Conservation (phyloP, 2,329 filamentous ascomycete species). For the Venturia pyrina region DNA sequence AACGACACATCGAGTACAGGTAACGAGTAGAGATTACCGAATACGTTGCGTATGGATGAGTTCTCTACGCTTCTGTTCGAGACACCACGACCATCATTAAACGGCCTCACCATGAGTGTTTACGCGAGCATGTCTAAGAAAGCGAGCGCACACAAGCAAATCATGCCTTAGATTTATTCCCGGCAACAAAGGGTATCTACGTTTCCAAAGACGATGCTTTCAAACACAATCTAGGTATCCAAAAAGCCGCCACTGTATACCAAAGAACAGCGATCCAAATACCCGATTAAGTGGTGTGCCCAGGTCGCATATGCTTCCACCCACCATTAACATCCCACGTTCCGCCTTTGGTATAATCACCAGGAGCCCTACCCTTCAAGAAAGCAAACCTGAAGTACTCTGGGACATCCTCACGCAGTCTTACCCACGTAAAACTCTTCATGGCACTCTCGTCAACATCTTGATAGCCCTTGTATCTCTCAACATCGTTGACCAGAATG, state of each 20-base stretch:
- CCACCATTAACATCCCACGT: slow-evolving; percentile 54
- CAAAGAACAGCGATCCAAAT: background rate
- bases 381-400: slow-evolving; percentile 75
- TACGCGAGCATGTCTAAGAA: too few species aligned
- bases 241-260: background rate
- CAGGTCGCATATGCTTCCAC: slow-evolving; percentile 57
- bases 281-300: slow-evolving; percentile 21
- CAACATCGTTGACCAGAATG: slow-evolving; percentile 76
- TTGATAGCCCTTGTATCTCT: slow-evolving; percentile 61
- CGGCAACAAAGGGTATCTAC: background rate
- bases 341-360: slow-evolving; percentile 68
- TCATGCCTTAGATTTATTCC: background rate
- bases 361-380: slow-evolving; percentile 53
- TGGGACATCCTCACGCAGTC: slow-evolving; percentile 36
- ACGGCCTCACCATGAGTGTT: too few species aligned
- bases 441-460: slow-evolving; percentile 41
- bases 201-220: background rate
- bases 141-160: too few species aligned
- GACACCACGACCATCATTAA: too few species aligned
- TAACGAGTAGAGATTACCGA: too few species aligned
- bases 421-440: slow-evolving; percentile 48
- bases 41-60: too few species aligned
- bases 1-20: too few species aligned
- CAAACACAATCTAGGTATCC: background rate
- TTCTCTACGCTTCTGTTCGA: too few species aligned